Percentiles rank a stretch among this genome's conserved stretches.
These are phyloP conservation scores for Ilex asprella DNA, from an alignment of 257 asterid species.

Conservation along the genomic window DNA sequence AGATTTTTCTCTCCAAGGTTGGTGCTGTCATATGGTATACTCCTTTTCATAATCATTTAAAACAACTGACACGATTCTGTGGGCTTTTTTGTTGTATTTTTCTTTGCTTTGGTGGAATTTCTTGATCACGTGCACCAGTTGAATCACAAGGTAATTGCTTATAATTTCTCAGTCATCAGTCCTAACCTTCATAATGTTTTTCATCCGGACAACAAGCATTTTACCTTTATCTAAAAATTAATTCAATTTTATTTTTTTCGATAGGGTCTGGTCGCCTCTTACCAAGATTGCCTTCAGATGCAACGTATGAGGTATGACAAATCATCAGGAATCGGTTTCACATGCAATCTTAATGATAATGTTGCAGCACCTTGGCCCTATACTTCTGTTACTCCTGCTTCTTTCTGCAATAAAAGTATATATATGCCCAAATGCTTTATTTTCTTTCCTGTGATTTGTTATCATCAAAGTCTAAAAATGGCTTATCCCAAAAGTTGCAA, in stretches of 20 bases:
- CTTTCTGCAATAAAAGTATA: conserved; percentile 22
- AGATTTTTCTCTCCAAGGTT: conserved; percentile 35
- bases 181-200: too few species aligned
- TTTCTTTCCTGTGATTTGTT: background rate
- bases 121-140: conserved; percentile 7
- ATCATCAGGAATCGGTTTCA: conserved; percentile 25
- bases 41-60: background rate
- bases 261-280: conserved; percentile 29
- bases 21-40: background rate
- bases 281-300: conserved; percentile 19
- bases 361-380: conserved; percentile 25
- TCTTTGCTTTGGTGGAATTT: background rate
- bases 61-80: background rate
- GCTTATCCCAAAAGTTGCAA: background rate
- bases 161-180: too few species aligned
- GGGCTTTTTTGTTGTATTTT: background rate
- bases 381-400: conserved; percentile 4
- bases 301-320: conserved; percentile 20
- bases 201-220: too few species aligned
- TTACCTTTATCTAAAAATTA: background rate
- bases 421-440: background rate
- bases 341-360: conserved; percentile 24
- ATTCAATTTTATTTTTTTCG: background rate
- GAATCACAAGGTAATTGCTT: conserved; percentile 33
- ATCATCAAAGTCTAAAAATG: background rate